Evolutionary conservation across 371 early-diverging fungal genomes (phyloP).

Genomic region (Rhizopus sp.): DNA sequence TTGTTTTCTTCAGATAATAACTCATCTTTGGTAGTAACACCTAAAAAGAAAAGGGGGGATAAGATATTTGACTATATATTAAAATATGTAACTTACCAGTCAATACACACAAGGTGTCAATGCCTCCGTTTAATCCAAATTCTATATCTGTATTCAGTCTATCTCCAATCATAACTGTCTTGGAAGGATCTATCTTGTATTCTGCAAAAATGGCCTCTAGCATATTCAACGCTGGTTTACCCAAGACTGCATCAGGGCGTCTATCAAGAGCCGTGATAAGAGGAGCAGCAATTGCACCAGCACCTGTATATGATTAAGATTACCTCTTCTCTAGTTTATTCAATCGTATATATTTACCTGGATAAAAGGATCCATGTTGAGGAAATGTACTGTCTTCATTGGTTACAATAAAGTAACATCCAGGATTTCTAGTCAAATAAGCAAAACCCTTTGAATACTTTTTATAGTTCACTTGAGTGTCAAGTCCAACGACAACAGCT

Average conservation of each 20-base stretch:
- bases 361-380: constrained; percentile 70
- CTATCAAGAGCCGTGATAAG: constrained; percentile 72
- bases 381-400: constrained; percentile 93
- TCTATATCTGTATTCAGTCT: constrained; percentile 94
- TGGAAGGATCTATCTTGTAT: constrained; percentile 73
- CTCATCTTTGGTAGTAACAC: constrained; percentile 55
- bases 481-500: constrained; percentile 91
- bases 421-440: constrained; percentile 72
- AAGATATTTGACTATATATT: background rate
- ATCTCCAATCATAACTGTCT: constrained; percentile 97
- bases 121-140: constrained; percentile 88
- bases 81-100: constrained; percentile 63
- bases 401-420: constrained; percentile 88
- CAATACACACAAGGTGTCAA: constrained; percentile 88
- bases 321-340: background rate
- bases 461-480: constrained; percentile 83
- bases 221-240: constrained; percentile 94
- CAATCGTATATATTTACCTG: constrained; percentile 53
- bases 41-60: constrained; percentile 18
- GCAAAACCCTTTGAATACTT: constrained; percentile 91
- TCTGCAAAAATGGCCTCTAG: constrained; percentile 83
- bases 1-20: constrained; percentile 46
- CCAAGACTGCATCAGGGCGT: constrained; percentile 80
- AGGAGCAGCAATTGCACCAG: constrained; percentile 82
- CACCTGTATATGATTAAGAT: constrained; percentile 48